A percentile compares a stretch with the other conserved stretches of the same genome.
Evolutionary conservation across 306 rosid genomes (phyloP).

Genomic region (Spatholobus suberectus): DNA sequence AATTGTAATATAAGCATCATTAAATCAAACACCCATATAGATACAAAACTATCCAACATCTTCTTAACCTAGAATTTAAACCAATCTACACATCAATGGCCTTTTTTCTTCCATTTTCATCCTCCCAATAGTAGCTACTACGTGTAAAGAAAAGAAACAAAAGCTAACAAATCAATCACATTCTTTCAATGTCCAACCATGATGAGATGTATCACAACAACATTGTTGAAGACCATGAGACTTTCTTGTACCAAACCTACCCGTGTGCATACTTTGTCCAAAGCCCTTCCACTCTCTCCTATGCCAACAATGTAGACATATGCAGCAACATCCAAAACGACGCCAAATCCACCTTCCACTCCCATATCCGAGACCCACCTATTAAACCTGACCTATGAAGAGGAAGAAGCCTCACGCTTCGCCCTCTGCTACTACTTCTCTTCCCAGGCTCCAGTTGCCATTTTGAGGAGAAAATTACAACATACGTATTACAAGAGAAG

Average conservation of each 20-base stretch:
- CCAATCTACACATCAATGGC: too few relatives aligned
- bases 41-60: too few relatives aligned
- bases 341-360: conserved; percentile 59
- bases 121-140: too few relatives aligned
- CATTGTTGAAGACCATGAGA: conserved; percentile 70
- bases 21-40: too few relatives aligned
- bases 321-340: conserved; percentile 57
- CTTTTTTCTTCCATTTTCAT: too few relatives aligned
- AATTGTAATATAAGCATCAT: too few relatives aligned
- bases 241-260: conserved; percentile 58
- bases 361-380: conserved; percentile 47
- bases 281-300: conserved; percentile 86
- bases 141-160: too few relatives aligned
- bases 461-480: too few relatives aligned
- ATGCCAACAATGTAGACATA: conserved; percentile 59
- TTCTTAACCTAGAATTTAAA: too few relatives aligned
- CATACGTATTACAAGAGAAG: too few relatives aligned
- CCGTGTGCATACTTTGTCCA: conserved; percentile 79
- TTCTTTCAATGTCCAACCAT: conserved; percentile 45
- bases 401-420: conserved; percentile 47
- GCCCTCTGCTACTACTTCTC: conserved; percentile 71
- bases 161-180: too few relatives aligned
- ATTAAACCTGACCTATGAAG: conserved; percentile 39
- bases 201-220: conserved; percentile 46
- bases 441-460: conserved; percentile 73